Base-by-base conservation (phyloP, 2,329 filamentous ascomycete species). In the Fonsecaea pugnacius region DNA sequence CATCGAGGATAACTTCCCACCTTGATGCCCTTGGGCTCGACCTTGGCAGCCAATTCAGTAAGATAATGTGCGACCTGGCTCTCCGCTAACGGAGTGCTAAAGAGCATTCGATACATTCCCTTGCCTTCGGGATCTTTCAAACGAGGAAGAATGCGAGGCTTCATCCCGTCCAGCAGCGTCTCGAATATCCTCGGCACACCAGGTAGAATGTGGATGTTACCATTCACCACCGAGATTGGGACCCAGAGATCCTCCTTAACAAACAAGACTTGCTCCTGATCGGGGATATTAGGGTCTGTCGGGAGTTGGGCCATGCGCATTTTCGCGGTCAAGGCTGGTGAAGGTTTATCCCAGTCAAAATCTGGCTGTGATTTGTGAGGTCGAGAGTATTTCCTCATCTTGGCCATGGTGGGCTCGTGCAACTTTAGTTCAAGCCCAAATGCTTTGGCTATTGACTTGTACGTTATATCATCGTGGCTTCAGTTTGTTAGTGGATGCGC, bases 401-500 rank as follows among this genome's bases (percentile, higher is more conserved):
- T 88, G 69, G 87, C 84, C 71, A 89, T 90, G 0, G 93, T 89
- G 63, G 87, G 85, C 50, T 91, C 80, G 80, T 98, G 91, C 32
- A 96, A 84, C 70, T 88, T 85, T 18, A 98, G 81, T 14, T 88
- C 85, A 7, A 97, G 82, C 50, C 82, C 79, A 76, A 97, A 98
- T 7, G 93, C 95, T 75, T 92, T 92, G 69, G 91, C 93, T 75
- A 99, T 96, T 43, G 92, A 94, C 74, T 91, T 84, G 79, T 99
- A 99, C 30, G 95, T 98, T 71, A 98, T 98, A 75, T 99, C 95
- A 77, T 99, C 95, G 81, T 98, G 94, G 62, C 91, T 96, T 71
- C 67, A 54, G 24, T 32, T 27, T 32, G 62, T 60, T 51, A 64
- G 62, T 24, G 16, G 9, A 30, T n/a, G 51, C 33, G 10, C 33